Evolutionary conservation across 208 protist genomes (phyloP).

Genomic region (Angomonas ambiguus): DNA sequence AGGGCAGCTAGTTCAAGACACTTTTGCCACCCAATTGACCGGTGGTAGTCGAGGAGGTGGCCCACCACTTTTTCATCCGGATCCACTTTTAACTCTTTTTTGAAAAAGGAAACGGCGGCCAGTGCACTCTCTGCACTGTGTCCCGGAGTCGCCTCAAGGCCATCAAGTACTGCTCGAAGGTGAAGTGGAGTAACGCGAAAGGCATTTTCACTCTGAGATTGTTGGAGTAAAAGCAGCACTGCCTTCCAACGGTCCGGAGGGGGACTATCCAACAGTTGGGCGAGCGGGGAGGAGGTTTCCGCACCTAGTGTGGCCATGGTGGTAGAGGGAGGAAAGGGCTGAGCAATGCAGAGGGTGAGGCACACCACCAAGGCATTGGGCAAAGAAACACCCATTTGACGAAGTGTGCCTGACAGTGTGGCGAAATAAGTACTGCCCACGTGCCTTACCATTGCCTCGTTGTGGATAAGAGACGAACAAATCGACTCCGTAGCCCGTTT

Average conservation of each 20-base stretch:
- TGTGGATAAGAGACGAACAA: slow-evolving; percentile 42
- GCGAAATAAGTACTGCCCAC: slow-evolving; percentile 42
- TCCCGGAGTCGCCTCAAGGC: slow-evolving; percentile 67
- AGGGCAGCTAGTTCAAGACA: slow-evolving; percentile 53
- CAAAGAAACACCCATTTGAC: slow-evolving; percentile 16
- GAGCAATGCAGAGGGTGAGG: slow-evolving; percentile 49
- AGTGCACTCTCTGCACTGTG: slow-evolving; percentile 54
- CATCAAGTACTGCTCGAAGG: slow-evolving; percentile 48
- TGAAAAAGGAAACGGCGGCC: slow-evolving; percentile 25
- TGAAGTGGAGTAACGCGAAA: slow-evolving; percentile 55
- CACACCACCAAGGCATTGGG: slow-evolving; percentile 72
- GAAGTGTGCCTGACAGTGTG: slow-evolving; percentile 21
- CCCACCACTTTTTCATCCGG: slow-evolving; percentile 47
- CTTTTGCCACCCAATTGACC: slow-evolving; percentile 60
- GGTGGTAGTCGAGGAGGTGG: slow-evolving; percentile 56
- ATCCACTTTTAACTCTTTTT: slow-evolving; percentile 17
- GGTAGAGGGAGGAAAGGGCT: background rate
- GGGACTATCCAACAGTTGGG: slow-evolving; percentile 15
- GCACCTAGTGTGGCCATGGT: background rate
- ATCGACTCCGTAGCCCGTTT: slow-evolving; percentile 40
- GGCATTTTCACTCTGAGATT: slow-evolving; percentile 11
- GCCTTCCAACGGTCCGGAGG: slow-evolving; percentile 35
- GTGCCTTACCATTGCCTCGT: slow-evolving; percentile 64
- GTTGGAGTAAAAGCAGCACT: slow-evolving; percentile 36
- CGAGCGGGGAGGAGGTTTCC: background rate